Percentiles rank a stretch among this genome's conserved stretches.
Evolutionary conservation across 208 protist genomes (phyloP).

Genomic region (Trichomonas vaginalis): DNA sequence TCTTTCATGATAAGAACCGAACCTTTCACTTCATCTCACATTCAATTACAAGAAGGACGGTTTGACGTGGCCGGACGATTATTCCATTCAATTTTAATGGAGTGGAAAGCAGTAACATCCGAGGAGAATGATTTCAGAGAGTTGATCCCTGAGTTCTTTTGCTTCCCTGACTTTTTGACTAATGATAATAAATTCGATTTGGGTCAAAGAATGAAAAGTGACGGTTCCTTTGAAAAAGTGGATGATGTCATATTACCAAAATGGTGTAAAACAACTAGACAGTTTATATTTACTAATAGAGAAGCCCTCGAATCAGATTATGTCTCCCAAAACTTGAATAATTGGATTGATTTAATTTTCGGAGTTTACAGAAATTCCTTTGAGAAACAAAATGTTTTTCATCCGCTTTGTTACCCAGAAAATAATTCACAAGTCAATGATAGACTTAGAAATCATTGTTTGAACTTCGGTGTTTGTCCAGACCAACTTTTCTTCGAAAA

Average conservation of each 20-base stretch:
- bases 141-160: background rate
- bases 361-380: background rate
- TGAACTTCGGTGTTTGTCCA: background rate
- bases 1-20: background rate
- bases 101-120: background rate
- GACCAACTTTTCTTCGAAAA: background rate
- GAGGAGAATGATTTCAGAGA: background rate
- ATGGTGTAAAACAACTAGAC: background rate
- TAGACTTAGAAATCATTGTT: background rate
- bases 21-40: background rate
- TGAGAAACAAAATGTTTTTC: background rate
- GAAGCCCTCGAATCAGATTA: background rate
- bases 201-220: background rate
- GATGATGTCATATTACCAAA: conserved; percentile 29
- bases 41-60: background rate
- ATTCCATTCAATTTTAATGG: background rate
- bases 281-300: background rate
- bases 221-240: conserved; percentile 47
- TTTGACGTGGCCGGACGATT: background rate
- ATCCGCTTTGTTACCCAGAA: background rate
- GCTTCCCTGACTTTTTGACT: background rate
- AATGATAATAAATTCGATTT: background rate
- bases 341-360: background rate
- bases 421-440: background rate
- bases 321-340: background rate